Percentiles rank a stretch among this genome's conserved stretches.
Conservation (phyloP, 2,329 filamentous ascomycete genomes). For the Calonectria crousiana region DNA sequence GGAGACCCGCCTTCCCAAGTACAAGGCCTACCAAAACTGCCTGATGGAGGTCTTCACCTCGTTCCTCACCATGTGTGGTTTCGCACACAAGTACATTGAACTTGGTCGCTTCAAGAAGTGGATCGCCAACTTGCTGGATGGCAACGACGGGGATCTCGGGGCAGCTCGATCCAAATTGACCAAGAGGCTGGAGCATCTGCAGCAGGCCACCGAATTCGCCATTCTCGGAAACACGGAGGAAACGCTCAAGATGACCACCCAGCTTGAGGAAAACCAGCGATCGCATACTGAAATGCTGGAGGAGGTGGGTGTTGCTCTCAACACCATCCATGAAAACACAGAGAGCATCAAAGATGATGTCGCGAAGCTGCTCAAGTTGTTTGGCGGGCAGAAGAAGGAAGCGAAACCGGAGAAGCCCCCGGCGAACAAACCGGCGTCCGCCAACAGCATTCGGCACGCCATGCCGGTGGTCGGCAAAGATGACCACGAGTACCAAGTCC, state of each 20-base stretch:
- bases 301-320: constrained; percentile 41
- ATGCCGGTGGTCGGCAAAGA: constrained; percentile 39
- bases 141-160: constrained; percentile 47
- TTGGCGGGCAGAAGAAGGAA: constrained; percentile 38
- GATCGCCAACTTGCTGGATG: constrained; percentile 45
- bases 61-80: constrained; percentile 48
- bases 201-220: constrained; percentile 49
- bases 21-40: constrained; percentile 48
- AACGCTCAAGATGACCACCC: constrained; percentile 40
- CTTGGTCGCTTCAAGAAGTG: constrained; percentile 50
- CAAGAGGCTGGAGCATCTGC: constrained; percentile 41
- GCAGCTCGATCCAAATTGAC: constrained; percentile 47
- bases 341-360: constrained; percentile 45
- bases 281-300: constrained; percentile 42
- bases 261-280: constrained; percentile 44
- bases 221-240: constrained; percentile 51
- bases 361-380: constrained; percentile 42
- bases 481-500: constrained; percentile 39
- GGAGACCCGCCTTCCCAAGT: constrained; percentile 46
- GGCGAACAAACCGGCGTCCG: constrained; percentile 35
- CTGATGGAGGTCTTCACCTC: constrained; percentile 53
- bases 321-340: constrained; percentile 42
- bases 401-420: constrained; percentile 30
- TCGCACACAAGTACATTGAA: constrained; percentile 51
- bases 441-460: constrained; percentile 40